Evolutionary conservation across 495 filamentous ascomycete species (phyloP).

Genomic region (Penicillium pancosmium): DNA sequence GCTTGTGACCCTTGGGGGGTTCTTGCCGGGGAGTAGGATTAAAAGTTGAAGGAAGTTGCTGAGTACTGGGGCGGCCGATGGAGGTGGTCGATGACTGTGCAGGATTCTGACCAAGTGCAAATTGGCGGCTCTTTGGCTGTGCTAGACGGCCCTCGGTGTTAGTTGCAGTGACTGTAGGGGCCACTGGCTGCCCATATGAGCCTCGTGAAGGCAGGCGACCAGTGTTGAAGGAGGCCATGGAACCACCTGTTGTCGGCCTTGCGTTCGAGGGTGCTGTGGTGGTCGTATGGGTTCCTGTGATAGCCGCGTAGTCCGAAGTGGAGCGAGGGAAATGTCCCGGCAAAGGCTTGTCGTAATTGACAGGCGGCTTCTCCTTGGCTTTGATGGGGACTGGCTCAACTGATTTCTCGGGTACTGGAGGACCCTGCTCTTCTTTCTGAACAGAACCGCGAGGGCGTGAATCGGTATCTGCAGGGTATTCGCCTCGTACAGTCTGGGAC

Average conservation of each 20-base stretch:
- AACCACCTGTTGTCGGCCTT: conserved; percentile 80
- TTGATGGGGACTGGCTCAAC: conserved; percentile 12
- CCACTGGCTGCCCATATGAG: conserved; percentile 87
- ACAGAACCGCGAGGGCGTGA: conserved; percentile 23
- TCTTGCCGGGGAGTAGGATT: conserved; percentile 50
- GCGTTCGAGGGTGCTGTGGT: conserved; percentile 55
- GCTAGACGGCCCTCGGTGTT: conserved; percentile 90
- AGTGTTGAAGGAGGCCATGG: conserved; percentile 69
- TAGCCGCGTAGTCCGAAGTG: conserved; percentile 57
- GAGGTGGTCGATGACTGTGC: conserved; percentile 34
- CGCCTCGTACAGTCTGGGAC: conserved; percentile 74
- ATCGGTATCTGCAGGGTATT: conserved; percentile 35
- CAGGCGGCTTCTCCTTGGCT: conserved; percentile 15
- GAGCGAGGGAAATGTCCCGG: conserved; percentile 55
- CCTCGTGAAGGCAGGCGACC: conserved; percentile 73
- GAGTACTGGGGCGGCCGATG: conserved; percentile 64
- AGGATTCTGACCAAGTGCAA: conserved; percentile 64
- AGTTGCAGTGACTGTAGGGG: conserved; percentile 83
- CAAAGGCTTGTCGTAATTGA: conserved; percentile 33
- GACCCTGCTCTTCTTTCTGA: conserved; percentile 17
- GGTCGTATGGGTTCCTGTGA: conserved; percentile 45
- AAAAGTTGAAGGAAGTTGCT: conserved; percentile 47
- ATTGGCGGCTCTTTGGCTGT: conserved; percentile 78
- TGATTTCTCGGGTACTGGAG: conserved; percentile 11
- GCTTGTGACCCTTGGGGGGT: conserved; percentile 74